phyloP scores from a whole-genome alignment of 108 stramenopile genomes.

The Nitzschia inconspicua region DNA sequence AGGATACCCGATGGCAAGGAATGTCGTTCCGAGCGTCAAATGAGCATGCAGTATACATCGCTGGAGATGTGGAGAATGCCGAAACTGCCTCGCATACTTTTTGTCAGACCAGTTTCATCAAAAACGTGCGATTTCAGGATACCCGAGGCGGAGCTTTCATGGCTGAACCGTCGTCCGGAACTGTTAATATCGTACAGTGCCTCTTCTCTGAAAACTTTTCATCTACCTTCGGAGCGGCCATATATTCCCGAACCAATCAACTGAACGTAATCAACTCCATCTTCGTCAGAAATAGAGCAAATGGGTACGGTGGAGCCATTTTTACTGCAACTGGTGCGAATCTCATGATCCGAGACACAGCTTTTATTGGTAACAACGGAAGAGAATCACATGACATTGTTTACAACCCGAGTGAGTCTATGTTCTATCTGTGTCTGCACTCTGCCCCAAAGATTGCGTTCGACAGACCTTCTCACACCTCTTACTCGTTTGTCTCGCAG shows the following conservation, averaged over 20 bases:
- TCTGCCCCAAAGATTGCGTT: neutral
- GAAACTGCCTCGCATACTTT: slow-evolving; percentile 4
- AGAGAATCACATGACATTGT: slow-evolving; percentile 7
- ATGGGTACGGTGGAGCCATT: slow-evolving; percentile 16
- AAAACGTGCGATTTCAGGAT: neutral
- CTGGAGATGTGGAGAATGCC: neutral
- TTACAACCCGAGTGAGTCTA: slow-evolving; percentile 11
- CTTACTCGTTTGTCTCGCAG: neutral
- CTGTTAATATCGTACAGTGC: slow-evolving; percentile 12
- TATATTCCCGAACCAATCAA: slow-evolving; percentile 19
- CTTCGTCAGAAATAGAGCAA: slow-evolving; percentile 9
- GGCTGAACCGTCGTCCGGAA: slow-evolving; percentile 10
- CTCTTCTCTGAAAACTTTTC: slow-evolving; percentile 20
- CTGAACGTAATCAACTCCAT: slow-evolving; percentile 8
- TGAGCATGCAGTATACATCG: slow-evolving; percentile 1
- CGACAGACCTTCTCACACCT: neutral
- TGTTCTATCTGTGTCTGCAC: neutral
- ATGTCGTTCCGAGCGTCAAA: neutral
- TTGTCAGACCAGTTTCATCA: slow-evolving; percentile 10
- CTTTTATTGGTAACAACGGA: slow-evolving; percentile 14
- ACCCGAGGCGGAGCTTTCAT: slow-evolving; percentile 25
- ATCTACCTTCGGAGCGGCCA: slow-evolving; percentile 11
- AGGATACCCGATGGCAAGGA: slow-evolving; percentile 5
- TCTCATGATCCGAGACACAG: slow-evolving; percentile 12
- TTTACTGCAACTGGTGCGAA: slow-evolving; percentile 3